These are phyloP conservation scores for Colletotrichum shisoi DNA, from an alignment of 2,329 filamentous ascomycete genomes.

Conservation along the genomic window DNA sequence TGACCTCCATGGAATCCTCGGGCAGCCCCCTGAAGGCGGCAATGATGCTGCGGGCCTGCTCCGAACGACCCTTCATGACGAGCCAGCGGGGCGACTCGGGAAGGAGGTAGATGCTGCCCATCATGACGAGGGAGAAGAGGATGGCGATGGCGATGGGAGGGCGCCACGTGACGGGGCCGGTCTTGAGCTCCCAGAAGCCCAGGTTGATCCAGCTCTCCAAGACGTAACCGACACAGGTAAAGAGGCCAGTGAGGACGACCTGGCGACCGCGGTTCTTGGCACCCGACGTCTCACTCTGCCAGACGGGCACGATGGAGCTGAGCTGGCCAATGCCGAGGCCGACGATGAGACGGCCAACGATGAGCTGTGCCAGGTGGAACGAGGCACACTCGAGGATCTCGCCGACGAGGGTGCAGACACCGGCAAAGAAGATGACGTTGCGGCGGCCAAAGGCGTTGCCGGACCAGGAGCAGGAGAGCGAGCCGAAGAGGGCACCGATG, in stretches of 20 bases:
- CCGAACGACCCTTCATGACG: slow-evolving; percentile 45
- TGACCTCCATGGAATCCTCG: slow-evolving; percentile 58
- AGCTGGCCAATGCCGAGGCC: slow-evolving; percentile 52
- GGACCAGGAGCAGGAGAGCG: slow-evolving; percentile 48
- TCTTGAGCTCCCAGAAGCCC: slow-evolving; percentile 51
- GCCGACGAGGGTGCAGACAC: slow-evolving; percentile 48
- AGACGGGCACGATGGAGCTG: slow-evolving; percentile 53
- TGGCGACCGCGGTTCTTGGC: slow-evolving; percentile 55
- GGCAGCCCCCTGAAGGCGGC: slow-evolving; percentile 59
- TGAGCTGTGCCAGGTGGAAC: slow-evolving; percentile 53
- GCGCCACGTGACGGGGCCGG: slow-evolving; percentile 45
- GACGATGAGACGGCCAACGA: slow-evolving; percentile 53
- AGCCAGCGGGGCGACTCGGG: slow-evolving; percentile 50
- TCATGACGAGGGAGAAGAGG: slow-evolving; percentile 47
- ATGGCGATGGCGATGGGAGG: slow-evolving; percentile 50
- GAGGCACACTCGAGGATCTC: slow-evolving; percentile 49
- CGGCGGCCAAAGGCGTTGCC: slow-evolving; percentile 50
- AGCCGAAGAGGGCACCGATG: slow-evolving; percentile 50
- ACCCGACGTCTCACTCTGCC: slow-evolving; percentile 51
- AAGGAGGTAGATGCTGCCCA: slow-evolving; percentile 47
- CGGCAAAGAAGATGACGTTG: slow-evolving; percentile 47
- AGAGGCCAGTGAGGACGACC: slow-evolving; percentile 48
- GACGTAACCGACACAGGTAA: slow-evolving; percentile 42
- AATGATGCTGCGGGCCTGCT: slow-evolving; percentile 47
- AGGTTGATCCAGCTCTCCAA: slow-evolving; percentile 57